phyloP scores from a whole-genome alignment of 371 early-diverging fungal species.

The Conidiobolus incongruus region DNA sequence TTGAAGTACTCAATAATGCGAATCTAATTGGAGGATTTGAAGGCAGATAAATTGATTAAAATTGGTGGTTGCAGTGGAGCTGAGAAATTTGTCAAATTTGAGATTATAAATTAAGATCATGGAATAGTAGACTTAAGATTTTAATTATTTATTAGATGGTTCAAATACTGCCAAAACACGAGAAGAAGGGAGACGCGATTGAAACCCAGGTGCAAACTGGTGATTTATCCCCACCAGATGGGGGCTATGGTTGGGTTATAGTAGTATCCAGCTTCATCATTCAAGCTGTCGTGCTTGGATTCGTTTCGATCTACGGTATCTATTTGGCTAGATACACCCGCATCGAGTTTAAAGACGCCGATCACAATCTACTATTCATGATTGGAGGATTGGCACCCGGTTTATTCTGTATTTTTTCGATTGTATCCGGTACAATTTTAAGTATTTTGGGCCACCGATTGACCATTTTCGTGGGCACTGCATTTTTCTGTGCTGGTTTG shows the following conservation, averaged over 20 bases:
- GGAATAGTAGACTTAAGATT: too few relatives aligned
- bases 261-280: conserved; percentile 15
- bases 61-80: too few relatives aligned
- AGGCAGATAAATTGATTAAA: too few relatives aligned
- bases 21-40: too few relatives aligned
- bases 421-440: not conserved
- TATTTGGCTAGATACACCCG: conserved; percentile 14
- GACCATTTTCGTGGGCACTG: conserved; percentile 12
- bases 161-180: too few relatives aligned
- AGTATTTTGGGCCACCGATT: not conserved
- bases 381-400: not conserved
- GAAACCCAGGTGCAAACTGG: too few relatives aligned
- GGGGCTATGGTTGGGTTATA: conserved; percentile 16
- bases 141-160: too few relatives aligned
- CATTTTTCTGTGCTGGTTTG: conserved; percentile 13
- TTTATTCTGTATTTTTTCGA: not conserved
- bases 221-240: conserved; percentile 6
- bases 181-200: too few relatives aligned
- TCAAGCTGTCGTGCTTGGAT: conserved; percentile 19
- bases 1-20: too few relatives aligned
- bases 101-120: too few relatives aligned
- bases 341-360: not conserved
- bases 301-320: conserved; percentile 16
- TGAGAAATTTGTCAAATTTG: too few relatives aligned
- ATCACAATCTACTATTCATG: not conserved